phyloP scores from a whole-genome alignment of 2,329 filamentous ascomycete species.

The Clarireedia monteithiana region DNA sequence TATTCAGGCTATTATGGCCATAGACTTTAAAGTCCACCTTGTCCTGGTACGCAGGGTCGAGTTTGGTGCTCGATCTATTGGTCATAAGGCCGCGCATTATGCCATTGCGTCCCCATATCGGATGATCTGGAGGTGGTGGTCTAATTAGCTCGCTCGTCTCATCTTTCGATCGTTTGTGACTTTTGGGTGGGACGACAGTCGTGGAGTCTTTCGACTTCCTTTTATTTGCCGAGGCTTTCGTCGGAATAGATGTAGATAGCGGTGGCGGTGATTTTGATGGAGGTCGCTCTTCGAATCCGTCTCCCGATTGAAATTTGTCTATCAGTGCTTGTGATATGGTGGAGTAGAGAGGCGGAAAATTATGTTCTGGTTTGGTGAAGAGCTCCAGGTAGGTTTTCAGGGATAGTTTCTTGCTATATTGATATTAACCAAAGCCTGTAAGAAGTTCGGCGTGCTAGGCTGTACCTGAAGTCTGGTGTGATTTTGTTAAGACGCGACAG shows the following conservation, averaged over 20 bases:
- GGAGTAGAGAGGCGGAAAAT: not conserved
- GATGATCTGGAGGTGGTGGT: not conserved
- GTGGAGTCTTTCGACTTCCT: not conserved
- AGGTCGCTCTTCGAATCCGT: not conserved
- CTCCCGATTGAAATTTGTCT: not conserved
- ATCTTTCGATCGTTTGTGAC: not conserved
- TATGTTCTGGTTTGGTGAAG: not conserved
- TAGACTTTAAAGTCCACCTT: not conserved
- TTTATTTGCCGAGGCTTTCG: not conserved
- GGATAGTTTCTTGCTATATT: not conserved
- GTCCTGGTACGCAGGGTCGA: not conserved
- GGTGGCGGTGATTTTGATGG: not conserved
- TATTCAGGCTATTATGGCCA: not conserved
- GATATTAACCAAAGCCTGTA: not conserved
- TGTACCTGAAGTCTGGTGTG: not conserved
- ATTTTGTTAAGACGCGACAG: not conserved
- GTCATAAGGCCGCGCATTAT: not conserved
- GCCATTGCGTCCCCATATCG: not conserved
- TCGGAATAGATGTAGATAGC: not conserved
- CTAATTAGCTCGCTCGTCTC: not conserved
- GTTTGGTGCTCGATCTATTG: not conserved
- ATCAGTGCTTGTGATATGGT: not conserved
- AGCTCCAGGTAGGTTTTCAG: not conserved
- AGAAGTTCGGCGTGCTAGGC: not conserved
- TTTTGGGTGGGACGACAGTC: not conserved